Base-by-base conservation (phyloP, 176 grass and related monocot genomes). In the Carex parvula region DNA sequence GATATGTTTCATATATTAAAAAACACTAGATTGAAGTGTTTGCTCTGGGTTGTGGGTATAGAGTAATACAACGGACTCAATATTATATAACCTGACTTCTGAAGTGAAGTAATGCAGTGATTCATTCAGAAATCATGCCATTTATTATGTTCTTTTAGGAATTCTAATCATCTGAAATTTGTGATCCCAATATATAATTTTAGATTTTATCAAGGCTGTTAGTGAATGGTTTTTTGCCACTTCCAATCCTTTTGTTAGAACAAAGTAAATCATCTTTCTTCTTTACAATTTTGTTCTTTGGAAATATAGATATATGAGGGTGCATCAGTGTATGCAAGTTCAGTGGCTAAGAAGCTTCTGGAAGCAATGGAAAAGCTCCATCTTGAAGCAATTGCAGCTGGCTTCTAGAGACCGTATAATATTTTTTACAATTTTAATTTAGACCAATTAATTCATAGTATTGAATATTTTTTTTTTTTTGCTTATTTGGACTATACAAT, bases 241-340 rank as follows among this genome's bases (percentile, higher is more conserved):
- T 56, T 70, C 21, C 33, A 61, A 30, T 22, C 10, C 15, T 30
- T 75, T 76, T 63, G 53, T 22, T 50, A 15, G 18, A 18, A 53
- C 69, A 41, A 48, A 6, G 4, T 52, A 24, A 26, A 14, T 29
- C 8, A 76, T 18, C 13, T 18, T 39, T 20, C 41, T 60, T 14
- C 55, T 60, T 62, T 64, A 78, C 76, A 35, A 29, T 85, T 81
- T 48, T 75, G 41, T 69, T 80, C 30, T 74, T 37, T 68, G 86
- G 24, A 54, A 80, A 88, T 65, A 79, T 57, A 97, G 94, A 89
- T 88, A 87, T 67, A 37, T 60, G 90, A 97, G 86, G 91, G 91
- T 20, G 89, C 89, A n/a, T 94, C 94, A 9, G 63, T 90, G 64
- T 92, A 97, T 87, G 94, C 94, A 53, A 88, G 90, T 75, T 88